A percentile compares a stretch with the other conserved stretches of the same genome.
These are phyloP conservation scores for Quercus variabilis DNA, from an alignment of 306 rosid species.

Conservation along the genomic window DNA sequence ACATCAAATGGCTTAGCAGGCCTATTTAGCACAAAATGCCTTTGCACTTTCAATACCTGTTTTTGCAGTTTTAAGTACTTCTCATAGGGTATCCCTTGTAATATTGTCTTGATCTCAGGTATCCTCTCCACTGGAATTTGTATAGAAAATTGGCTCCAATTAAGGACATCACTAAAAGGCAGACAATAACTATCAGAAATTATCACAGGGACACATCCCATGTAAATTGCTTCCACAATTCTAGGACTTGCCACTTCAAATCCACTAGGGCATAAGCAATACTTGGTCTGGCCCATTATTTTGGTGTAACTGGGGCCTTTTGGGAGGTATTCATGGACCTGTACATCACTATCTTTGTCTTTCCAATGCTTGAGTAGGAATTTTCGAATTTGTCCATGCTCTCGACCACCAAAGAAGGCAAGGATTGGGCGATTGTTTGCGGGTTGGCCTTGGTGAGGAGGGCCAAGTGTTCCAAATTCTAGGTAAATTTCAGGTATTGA, in stretches of 20 bases:
- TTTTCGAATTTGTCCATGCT: constrained; percentile 56
- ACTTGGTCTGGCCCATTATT: constrained; percentile 62
- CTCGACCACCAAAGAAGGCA: constrained; percentile 72
- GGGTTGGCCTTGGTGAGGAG: constrained; percentile 16
- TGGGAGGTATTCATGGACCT: constrained; percentile 59
- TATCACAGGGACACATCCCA: constrained; percentile 71
- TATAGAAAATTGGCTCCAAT: constrained; percentile 67
- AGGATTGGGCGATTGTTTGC: constrained; percentile 40
- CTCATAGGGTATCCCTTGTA: constrained; percentile 34
- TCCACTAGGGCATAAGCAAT: constrained; percentile 85
- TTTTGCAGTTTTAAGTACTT: constrained; percentile 43
- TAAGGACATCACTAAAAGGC: constrained; percentile 72
- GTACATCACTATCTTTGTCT: constrained; percentile 50
- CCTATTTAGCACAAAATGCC: constrained; percentile 59
- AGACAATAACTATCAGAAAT: constrained; percentile 50
- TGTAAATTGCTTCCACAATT: constrained; percentile 64
- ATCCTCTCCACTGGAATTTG: constrained; percentile 44
- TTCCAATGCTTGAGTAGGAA: constrained; percentile 57
- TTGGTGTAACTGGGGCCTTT: constrained; percentile 47
- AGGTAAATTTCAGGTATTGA: constrained; percentile 64
- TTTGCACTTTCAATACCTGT: constrained; percentile 37
- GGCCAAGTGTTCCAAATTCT: constrained; percentile 50
- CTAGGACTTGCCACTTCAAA: constrained; percentile 87
- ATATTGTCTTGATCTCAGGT: constrained; percentile 50
- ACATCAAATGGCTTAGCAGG: constrained; percentile 70